These are phyloP conservation scores for Baorangia bicolor DNA, from an alignment of 768 basidiomycete genomes.

Conservation along the genomic window DNA sequence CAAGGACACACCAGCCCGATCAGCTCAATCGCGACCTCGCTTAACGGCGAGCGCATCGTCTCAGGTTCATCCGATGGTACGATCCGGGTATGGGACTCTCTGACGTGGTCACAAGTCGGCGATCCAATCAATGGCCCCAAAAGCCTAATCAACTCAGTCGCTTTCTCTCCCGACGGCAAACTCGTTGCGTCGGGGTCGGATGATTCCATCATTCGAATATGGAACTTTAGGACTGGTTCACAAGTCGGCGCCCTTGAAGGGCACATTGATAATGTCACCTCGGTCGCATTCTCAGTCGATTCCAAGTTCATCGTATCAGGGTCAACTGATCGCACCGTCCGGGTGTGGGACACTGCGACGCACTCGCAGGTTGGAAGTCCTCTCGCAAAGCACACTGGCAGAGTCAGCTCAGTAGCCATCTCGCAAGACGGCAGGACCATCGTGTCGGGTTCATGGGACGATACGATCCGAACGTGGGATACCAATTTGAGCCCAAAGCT, in stretches of 20 bases:
- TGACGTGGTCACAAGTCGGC: neutral
- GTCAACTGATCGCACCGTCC: neutral
- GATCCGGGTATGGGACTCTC: neutral
- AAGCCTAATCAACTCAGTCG: neutral
- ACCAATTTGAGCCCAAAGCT: neutral
- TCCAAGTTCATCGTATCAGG: neutral
- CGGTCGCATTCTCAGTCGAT: neutral
- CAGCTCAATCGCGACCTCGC: neutral
- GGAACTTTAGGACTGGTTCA: neutral
- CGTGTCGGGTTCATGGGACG: neutral
- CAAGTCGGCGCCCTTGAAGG: neutral
- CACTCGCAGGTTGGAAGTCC: neutral
- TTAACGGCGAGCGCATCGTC: neutral
- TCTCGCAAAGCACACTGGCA: neutral
- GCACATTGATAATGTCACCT: neutral
- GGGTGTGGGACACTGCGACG: neutral
- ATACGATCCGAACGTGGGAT: neutral
- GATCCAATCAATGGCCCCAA: neutral
- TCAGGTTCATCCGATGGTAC: neutral
- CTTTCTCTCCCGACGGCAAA: neutral
- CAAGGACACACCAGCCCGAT: neutral
- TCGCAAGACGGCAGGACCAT: neutral
- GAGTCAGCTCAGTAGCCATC: neutral
- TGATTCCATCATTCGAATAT: neutral
- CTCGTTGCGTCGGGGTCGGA: neutral